These are phyloP conservation scores for Vachellia collinsii DNA, from an alignment of 306 rosid species.

Conservation along the genomic window DNA sequence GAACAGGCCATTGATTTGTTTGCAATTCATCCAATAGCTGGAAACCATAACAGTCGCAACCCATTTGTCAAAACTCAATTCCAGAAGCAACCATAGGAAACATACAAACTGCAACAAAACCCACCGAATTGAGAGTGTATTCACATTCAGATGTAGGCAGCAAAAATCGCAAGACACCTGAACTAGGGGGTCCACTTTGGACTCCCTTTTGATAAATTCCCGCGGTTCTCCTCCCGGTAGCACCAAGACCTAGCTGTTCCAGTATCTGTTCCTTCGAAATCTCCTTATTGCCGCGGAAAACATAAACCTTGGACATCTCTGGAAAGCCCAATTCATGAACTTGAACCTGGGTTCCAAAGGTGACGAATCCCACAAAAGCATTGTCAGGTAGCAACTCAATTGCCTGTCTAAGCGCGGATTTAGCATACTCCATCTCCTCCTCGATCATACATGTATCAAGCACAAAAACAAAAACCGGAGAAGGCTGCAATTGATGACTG, in stretches of 20 bases:
- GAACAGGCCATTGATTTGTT: slow-evolving; percentile 87
- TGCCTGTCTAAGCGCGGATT: slow-evolving; percentile 66
- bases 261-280: slow-evolving; percentile 68
- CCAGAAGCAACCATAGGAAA: not conserved
- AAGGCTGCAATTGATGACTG: slow-evolving; percentile 33
- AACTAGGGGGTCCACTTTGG: slow-evolving; percentile 44
- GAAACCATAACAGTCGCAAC: slow-evolving; percentile 22
- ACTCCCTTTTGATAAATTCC: slow-evolving; percentile 55
- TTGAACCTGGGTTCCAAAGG: slow-evolving; percentile 90
- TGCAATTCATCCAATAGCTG: slow-evolving; percentile 87
- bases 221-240: slow-evolving; percentile 44
- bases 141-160: slow-evolving; percentile 88
- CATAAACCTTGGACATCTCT: slow-evolving; percentile 80
- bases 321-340: slow-evolving; percentile 84
- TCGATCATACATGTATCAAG: slow-evolving; percentile 82
- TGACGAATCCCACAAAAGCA: slow-evolving; percentile 77
- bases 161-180: slow-evolving; percentile 64
- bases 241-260: slow-evolving; percentile 69
- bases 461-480: slow-evolving; percentile 74
- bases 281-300: slow-evolving; percentile 78
- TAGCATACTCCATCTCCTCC: slow-evolving; percentile 70
- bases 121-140: slow-evolving; percentile 75
- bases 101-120: slow-evolving; percentile 11
- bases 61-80: slow-evolving; percentile 12
- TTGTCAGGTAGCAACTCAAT: slow-evolving; percentile 74